Percentiles rank a stretch among this genome's conserved stretches.
Evolutionary conservation across 2,329 filamentous ascomycete species (phyloP).

Genomic region (Septoria linicola): DNA sequence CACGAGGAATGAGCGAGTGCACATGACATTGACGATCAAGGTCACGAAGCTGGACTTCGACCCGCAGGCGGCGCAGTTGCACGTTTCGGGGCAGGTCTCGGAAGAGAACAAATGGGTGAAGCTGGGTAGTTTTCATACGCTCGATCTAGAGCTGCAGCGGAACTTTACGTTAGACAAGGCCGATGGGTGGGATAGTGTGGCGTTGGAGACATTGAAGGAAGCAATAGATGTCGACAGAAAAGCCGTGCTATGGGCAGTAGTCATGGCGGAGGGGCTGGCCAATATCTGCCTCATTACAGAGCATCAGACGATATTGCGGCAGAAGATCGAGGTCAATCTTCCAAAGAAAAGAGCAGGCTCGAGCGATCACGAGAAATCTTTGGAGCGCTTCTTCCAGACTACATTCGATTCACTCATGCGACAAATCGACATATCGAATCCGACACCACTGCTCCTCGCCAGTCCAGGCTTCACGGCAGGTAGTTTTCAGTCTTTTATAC

Average conservation of each 20-base stretch:
- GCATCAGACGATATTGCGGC: conserved; percentile 72
- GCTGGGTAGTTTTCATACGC: conserved; percentile 66
- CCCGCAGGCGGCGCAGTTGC: conserved; percentile 64
- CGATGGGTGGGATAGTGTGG: conserved; percentile 85
- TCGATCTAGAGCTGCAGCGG: conserved; percentile 82
- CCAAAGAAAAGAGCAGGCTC: conserved; percentile 65
- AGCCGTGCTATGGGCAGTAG: conserved; percentile 81
- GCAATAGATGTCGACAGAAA: conserved; percentile 75
- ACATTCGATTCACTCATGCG: conserved; percentile 72
- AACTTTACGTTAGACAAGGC: conserved; percentile 87
- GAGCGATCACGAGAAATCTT: conserved; percentile 61
- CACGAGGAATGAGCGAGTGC: conserved; percentile 60
- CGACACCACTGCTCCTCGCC: conserved; percentile 76
- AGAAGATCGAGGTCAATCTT: conserved; percentile 65
- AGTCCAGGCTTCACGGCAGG: conserved; percentile 84
- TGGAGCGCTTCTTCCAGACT: conserved; percentile 70
- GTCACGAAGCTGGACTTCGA: conserved; percentile 70
- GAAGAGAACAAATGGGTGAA: conserved; percentile 67
- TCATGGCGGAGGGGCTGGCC: conserved; percentile 86
- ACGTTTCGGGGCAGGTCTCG: conserved; percentile 65
- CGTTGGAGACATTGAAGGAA: conserved; percentile 73
- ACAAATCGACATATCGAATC: conserved; percentile 69
- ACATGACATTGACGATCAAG: conserved; percentile 63
- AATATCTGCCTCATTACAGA: conserved; percentile 82
- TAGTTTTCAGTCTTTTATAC: conserved; percentile 75